Evolutionary conservation across 2,329 filamentous ascomycete genomes (phyloP).

Genomic region (Mycogone perniciosa): DNA sequence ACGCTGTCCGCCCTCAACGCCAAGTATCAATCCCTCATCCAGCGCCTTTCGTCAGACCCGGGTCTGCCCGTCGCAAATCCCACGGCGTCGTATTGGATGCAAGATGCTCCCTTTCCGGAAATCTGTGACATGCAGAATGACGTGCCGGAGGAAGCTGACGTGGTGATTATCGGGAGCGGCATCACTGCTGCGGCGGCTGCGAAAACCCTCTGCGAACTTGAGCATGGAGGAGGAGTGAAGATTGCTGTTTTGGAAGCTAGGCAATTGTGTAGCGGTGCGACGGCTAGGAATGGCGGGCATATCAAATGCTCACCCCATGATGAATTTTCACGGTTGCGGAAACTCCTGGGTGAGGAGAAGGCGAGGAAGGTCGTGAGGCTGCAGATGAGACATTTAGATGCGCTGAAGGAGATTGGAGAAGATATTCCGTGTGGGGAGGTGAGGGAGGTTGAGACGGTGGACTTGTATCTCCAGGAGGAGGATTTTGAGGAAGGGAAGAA

Average conservation of each 20-base stretch:
- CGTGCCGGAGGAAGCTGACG: slow-evolving; percentile 36
- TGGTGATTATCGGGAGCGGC: slow-evolving; percentile 49
- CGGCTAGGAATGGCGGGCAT: slow-evolving; percentile 48
- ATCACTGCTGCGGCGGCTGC: slow-evolving; percentile 39
- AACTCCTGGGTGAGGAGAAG: slow-evolving; percentile 25
- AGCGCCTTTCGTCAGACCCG: slow-evolving; percentile 27
- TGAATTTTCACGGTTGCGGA: slow-evolving; percentile 30
- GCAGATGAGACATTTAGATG: slow-evolving; percentile 35
- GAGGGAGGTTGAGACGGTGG: slow-evolving; percentile 40
- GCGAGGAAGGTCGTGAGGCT: slow-evolving; percentile 39
- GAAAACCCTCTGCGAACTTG: slow-evolving; percentile 18
- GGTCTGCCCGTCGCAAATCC: slow-evolving; percentile 37
- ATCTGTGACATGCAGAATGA: slow-evolving; percentile 28
- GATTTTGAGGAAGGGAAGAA: slow-evolving; percentile 28
- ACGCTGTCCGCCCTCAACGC: slow-evolving; percentile 22
- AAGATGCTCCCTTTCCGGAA: slow-evolving; percentile 36
- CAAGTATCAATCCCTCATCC: slow-evolving; percentile 23
- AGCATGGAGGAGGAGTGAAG: background rate
- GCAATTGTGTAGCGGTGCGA: slow-evolving; percentile 44
- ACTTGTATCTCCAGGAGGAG: slow-evolving; percentile 36
- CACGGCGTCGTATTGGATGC: slow-evolving; percentile 41
- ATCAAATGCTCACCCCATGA: slow-evolving; percentile 41
- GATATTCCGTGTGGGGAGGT: slow-evolving; percentile 33
- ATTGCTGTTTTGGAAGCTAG: slow-evolving; percentile 47
- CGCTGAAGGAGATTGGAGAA: slow-evolving; percentile 33